phyloP scores from a whole-genome alignment of 1,284 basidiomycete genomes.

The Ceratobasidium sp. region DNA sequence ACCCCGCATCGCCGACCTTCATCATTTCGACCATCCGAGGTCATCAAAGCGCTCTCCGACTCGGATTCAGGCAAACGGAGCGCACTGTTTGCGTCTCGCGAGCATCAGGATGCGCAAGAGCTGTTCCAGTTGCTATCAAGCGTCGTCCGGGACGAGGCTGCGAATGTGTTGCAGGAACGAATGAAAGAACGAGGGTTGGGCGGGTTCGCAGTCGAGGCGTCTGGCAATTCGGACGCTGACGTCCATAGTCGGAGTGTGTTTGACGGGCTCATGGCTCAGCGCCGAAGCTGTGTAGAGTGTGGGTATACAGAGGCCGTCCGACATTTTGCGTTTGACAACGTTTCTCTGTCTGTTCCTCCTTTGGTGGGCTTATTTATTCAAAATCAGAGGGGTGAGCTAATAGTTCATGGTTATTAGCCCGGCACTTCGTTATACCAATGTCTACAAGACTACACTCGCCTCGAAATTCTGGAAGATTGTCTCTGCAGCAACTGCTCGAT shows the following conservation, averaged over 20 bases:
- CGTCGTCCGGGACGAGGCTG: slow-evolving; percentile 80
- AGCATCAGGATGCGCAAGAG: slow-evolving; percentile 96
- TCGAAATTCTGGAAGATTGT: slow-evolving; percentile 82
- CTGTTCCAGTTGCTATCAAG: slow-evolving; percentile 91
- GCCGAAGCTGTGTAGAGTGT: slow-evolving; percentile 79
- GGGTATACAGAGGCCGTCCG: slow-evolving; percentile 89
- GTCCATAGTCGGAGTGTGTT: slow-evolving; percentile 65
- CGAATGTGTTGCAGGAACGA: slow-evolving; percentile 68
- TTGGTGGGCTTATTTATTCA: slow-evolving; percentile 50
- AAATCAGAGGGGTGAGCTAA: slow-evolving; percentile 9
- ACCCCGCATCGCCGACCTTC: slow-evolving; percentile 64
- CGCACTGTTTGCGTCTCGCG: slow-evolving; percentile 78
- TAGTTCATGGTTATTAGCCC: background rate
- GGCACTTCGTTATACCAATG: slow-evolving; percentile 68
- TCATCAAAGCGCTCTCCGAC: slow-evolving; percentile 71
- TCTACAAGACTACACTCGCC: slow-evolving; percentile 78
- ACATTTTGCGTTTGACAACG: slow-evolving; percentile 83
- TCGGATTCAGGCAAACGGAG: slow-evolving; percentile 57
- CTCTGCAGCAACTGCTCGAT: slow-evolving; percentile 83
- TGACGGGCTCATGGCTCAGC: slow-evolving; percentile 81
- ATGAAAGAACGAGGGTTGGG: slow-evolving; percentile 71
- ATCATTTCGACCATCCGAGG: slow-evolving; percentile 71
- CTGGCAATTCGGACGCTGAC: slow-evolving; percentile 47
- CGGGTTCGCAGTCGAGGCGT: slow-evolving; percentile 49
- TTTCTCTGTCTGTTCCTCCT: slow-evolving; percentile 78